Evolutionary conservation across 257 asterid genomes (phyloP).

Genomic region (Asclepias syriaca): DNA sequence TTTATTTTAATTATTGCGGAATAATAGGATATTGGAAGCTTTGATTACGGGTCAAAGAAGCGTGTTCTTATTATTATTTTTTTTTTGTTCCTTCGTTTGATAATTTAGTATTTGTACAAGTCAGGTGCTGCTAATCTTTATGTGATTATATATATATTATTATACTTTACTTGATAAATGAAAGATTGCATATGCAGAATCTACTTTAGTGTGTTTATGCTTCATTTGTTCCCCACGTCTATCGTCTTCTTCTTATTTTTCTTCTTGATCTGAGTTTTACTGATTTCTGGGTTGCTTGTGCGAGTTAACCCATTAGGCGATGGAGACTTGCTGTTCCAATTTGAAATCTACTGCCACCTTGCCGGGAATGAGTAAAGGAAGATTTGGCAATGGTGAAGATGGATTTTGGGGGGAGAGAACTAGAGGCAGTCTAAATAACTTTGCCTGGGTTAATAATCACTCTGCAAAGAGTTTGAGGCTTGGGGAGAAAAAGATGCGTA

Average conservation of each 20-base stretch:
- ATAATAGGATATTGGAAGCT: conserved; percentile 2
- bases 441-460: conserved; percentile 29
- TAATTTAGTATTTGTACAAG: conserved; percentile 2
- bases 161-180: conserved; percentile 47
- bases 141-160: conserved; percentile 38
- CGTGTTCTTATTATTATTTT: background rate
- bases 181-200: conserved; percentile 25
- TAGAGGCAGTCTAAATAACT: conserved; percentile 38
- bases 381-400: conserved; percentile 35
- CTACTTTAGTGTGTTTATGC: conserved; percentile 24
- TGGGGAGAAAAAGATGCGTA: conserved; percentile 37
- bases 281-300: conserved; percentile 23
- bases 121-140: conserved; percentile 25
- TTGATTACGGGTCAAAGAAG: conserved; percentile 22
- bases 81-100: background rate
- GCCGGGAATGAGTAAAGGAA: conserved; percentile 31
- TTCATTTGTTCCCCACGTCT: conserved; percentile 10
- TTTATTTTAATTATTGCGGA: background rate
- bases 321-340: conserved; percentile 64
- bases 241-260: conserved; percentile 2
- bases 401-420: conserved; percentile 59
- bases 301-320: conserved; percentile 24
- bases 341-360: conserved; percentile 41
- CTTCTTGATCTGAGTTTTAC: conserved; percentile 1
- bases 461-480: conserved; percentile 38